A percentile compares a stretch with the other conserved stretches of the same genome.
phyloP scores from a whole-genome alignment of 345 rosid genomes.

The Ceriops decandra region DNA sequence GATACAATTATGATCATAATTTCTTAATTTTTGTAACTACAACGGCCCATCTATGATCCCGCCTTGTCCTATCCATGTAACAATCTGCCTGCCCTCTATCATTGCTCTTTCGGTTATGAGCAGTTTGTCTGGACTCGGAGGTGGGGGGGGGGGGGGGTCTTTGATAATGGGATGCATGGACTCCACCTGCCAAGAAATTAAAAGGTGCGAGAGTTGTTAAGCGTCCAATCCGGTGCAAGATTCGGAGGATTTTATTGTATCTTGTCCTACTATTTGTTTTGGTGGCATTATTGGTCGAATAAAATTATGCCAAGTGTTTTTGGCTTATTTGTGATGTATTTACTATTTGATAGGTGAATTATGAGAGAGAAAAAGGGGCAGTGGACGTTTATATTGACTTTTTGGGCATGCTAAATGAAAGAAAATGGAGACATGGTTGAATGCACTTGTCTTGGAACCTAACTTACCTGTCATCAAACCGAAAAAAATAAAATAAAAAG shows the following conservation, averaged over 20 bases:
- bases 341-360: no score
- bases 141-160: slow-evolving; percentile 11
- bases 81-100: no score
- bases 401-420: not conserved
- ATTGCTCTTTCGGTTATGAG: not conserved
- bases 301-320: not conserved
- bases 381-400: not conserved
- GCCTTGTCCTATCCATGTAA: no score
- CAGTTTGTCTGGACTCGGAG: slow-evolving; percentile 12
- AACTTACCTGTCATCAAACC: no score
- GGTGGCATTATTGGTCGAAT: not conserved
- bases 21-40: no score
- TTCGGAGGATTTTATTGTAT: not conserved
- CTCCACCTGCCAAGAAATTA: slow-evolving; percentile 23
- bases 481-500: no score
- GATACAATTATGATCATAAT: no score
- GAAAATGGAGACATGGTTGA: not conserved
- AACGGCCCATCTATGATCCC: no score
- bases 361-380: not conserved
- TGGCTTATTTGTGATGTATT: no score
- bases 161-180: slow-evolving; percentile 52
- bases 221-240: slow-evolving; percentile 38
- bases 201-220: slow-evolving; percentile 29
- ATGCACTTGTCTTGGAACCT: no score
- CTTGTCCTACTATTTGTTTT: not conserved